These are phyloP conservation scores for Colletotrichum limetticola DNA, from an alignment of 2,329 filamentous ascomycete species.

Conservation along the genomic window DNA sequence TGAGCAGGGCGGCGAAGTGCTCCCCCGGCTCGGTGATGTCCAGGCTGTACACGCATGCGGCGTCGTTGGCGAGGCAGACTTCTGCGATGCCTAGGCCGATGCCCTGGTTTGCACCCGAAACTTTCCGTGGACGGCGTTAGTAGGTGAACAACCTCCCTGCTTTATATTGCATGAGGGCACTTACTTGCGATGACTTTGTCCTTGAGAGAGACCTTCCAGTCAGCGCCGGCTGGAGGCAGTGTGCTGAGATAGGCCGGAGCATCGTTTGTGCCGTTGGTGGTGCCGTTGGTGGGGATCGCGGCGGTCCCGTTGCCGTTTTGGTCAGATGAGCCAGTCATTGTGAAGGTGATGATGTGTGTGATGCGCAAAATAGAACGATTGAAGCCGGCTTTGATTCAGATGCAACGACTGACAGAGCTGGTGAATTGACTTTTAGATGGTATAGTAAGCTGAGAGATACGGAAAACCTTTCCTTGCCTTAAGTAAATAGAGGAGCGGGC, in stretches of 20 bases:
- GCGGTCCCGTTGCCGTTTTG: not conserved
- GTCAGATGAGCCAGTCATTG: not conserved
- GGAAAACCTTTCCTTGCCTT: not conserved
- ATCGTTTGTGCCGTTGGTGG: not conserved
- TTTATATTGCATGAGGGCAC: slow-evolving; percentile 21
- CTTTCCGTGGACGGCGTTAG: slow-evolving; percentile 28
- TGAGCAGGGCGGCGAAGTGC: slow-evolving; percentile 47
- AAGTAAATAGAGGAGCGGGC: not conserved
- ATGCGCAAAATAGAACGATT: too few relatives aligned
- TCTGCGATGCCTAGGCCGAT: slow-evolving; percentile 55
- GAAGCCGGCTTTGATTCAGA: not conserved
- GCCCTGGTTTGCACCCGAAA: slow-evolving; percentile 50
- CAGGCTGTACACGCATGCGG: slow-evolving; percentile 51
- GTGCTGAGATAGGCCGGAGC: slow-evolving; percentile 41
- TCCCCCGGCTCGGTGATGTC: slow-evolving; percentile 51
- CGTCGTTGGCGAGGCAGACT: slow-evolving; percentile 56
- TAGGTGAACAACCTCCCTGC: not conserved
- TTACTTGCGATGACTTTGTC: slow-evolving; percentile 52
- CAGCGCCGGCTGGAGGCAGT: slow-evolving; percentile 45
- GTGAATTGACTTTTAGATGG: not conserved
- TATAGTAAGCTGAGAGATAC: not conserved
- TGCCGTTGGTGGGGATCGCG: not conserved
- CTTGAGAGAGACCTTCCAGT: slow-evolving; percentile 48
- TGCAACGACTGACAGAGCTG: not conserved
- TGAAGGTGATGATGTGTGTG: not conserved